These are phyloP conservation scores for Pythium monospermum DNA, from an alignment of 352 stramenopile genomes.

Conservation along the genomic window DNA sequence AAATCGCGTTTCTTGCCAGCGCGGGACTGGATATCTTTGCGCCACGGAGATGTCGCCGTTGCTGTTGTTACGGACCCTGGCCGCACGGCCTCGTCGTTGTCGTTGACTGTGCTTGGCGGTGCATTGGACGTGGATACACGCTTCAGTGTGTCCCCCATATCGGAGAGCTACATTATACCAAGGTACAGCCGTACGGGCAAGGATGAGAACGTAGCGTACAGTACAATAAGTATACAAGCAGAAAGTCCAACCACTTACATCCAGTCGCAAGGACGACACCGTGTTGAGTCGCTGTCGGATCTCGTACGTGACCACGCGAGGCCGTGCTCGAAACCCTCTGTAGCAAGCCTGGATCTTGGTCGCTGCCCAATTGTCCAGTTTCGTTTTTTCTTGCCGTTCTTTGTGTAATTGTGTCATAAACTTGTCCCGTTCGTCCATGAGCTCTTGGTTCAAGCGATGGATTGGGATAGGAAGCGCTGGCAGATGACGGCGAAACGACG, in stretches of 20 bases:
- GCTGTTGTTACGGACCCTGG: background rate
- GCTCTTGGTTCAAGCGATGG: conserved; percentile 44
- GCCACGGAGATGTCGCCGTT: conserved; percentile 27
- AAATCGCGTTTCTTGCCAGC: conserved; percentile 39
- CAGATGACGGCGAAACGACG: conserved; percentile 43
- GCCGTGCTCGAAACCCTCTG: conserved; percentile 41
- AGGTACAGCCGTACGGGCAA: too few species aligned
- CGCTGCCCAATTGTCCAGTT: conserved; percentile 52
- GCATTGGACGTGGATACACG: background rate
- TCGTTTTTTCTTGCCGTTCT: conserved; percentile 42
- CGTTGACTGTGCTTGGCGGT: too few species aligned
- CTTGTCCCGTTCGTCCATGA: conserved; percentile 36
- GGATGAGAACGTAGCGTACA: too few species aligned
- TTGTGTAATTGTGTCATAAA: conserved; percentile 55
- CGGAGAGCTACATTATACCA: conserved; percentile 31
- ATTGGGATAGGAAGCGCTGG: conserved; percentile 45
- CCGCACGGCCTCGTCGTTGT: background rate
- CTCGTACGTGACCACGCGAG: conserved; percentile 37
- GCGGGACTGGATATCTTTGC: conserved; percentile 39
- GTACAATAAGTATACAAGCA: background rate
- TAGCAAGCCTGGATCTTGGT: conserved; percentile 66
- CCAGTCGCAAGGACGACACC: conserved; percentile 28
- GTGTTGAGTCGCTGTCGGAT: conserved; percentile 35
- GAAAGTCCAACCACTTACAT: conserved; percentile 16
- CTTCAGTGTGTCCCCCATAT: conserved; percentile 41